Evolutionary conservation across 352 stramenopile genomes (phyloP), one percentile per base, ranked within the genome.

Genomic region (Plasmopara halstedii): DNA sequence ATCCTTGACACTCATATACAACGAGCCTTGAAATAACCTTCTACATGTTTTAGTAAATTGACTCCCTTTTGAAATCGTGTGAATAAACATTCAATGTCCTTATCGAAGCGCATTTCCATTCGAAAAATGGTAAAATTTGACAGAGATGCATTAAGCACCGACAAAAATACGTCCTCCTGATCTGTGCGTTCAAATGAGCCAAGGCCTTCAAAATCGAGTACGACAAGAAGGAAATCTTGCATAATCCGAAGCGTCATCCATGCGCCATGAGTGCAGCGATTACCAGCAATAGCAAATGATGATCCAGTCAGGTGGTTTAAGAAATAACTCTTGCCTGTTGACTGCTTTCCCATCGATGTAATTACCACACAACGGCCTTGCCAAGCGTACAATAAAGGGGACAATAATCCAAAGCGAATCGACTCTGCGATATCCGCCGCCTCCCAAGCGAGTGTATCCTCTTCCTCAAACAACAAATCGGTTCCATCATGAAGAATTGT

Each of bases 281-380:
- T 64, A 13, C 72, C 74, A 42, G 74, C 55, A 39, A 83, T 87
- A 2, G 74, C 73, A 60, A 86, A 88, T 18, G 76, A 88, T 2
- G 67, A 83, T 13, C 77, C 73, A 0, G 71, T 86, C 47, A 88
- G 42, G 37, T 87, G 77, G 19, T 89, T 89, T 2, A 90, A 40
- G 19, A 85, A 88, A 37, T 88, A 90, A 37, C 73, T 86, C 31
- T 89, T 87, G 3, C 77, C 77, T 2, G 77, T 89, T 2, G 77
- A 89, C 34, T 89, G 77, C 22, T 85, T 83, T 4, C 70, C 70
- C 70, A 83, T 83, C 0, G 64, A 83, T 15, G 70, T 77, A 27
- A 83, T 56, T 20, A 79, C 70, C 6, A 79, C 44, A 35, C 70
- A 83, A 15, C 50, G 48, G 23, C 55, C 47, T 45, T 41, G 53